Evolutionary conservation across 2,329 filamentous ascomycete genomes (phyloP).

Genomic region (Hortaea werneckii): DNA sequence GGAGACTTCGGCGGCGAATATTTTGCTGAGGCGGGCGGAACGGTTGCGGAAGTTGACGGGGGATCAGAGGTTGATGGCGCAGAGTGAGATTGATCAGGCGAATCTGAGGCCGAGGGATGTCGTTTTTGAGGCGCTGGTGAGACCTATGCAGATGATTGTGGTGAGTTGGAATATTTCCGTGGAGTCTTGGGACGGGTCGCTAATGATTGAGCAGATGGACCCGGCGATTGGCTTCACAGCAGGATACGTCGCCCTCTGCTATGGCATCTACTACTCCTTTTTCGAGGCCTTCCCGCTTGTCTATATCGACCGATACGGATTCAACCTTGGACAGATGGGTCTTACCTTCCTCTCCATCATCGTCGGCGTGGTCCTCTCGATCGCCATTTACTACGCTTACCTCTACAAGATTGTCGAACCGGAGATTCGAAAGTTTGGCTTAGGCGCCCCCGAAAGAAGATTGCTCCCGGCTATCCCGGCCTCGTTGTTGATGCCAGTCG

Average conservation of each 20-base stretch:
- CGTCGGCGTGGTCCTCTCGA: slow-evolving; percentile 19
- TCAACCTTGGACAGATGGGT: slow-evolving; percentile 27
- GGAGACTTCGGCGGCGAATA: slow-evolving; percentile 51
- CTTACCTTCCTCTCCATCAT: slow-evolving; percentile 26
- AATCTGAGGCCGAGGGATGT: slow-evolving; percentile 40
- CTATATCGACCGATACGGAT: slow-evolving; percentile 31
- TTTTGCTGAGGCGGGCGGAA: slow-evolving; percentile 50
- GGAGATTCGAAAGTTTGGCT: slow-evolving; percentile 11
- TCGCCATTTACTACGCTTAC: slow-evolving; percentile 18
- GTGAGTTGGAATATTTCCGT: slow-evolving; percentile 9
- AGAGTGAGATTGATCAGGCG: slow-evolving; percentile 51
- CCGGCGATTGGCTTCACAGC: slow-evolving; percentile 25
- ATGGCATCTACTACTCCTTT: slow-evolving; percentile 27
- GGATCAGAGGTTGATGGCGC: slow-evolving; percentile 50
- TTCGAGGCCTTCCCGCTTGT: slow-evolving; percentile 31
- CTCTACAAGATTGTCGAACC: slow-evolving; percentile 19
- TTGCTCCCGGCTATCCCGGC: slow-evolving; percentile 19
- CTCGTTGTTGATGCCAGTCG: slow-evolving; percentile 17
- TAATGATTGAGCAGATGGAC: slow-evolving; percentile 11
- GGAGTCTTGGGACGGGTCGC: too few species aligned
- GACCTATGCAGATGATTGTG: slow-evolving; percentile 22
- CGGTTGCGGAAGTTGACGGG: slow-evolving; percentile 53
- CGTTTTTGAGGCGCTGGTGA: slow-evolving; percentile 46
- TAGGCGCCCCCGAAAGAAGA: slow-evolving; percentile 18
- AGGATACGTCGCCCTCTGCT: slow-evolving; percentile 24